A percentile compares a stretch with the other conserved stretches of the same genome.
Conservation (phyloP, 164 flowering plant species). For the Saururus chinensis region DNA sequence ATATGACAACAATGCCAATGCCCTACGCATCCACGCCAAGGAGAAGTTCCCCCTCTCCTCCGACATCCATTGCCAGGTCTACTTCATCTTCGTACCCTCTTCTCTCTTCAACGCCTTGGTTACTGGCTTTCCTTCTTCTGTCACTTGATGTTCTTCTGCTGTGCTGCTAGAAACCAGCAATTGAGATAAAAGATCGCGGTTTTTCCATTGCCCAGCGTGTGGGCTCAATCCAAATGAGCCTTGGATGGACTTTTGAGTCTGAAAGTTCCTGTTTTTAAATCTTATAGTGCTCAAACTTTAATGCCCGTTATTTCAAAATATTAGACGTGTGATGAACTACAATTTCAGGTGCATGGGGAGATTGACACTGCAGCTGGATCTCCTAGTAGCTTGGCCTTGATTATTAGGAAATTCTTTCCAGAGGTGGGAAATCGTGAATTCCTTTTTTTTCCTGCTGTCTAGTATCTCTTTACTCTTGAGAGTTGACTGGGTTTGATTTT, state of each 20-base stretch:
- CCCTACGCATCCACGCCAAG: conserved; percentile 74
- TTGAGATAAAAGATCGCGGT: neutral
- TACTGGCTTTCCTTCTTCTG: too few relatives aligned
- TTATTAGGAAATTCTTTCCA: conserved; percentile 49
- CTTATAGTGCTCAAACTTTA: neutral
- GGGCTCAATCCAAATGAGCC: neutral
- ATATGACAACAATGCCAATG: conserved; percentile 41
- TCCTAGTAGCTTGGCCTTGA: conserved; percentile 38
- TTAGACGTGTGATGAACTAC: too few relatives aligned
- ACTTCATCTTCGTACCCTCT: neutral
- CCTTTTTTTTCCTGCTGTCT: too few relatives aligned
- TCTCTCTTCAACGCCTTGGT: neutral
- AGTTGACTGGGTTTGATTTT: neutral
- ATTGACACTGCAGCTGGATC: conserved; percentile 56
- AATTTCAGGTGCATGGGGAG: conserved; percentile 64
- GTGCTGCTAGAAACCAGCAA: too few relatives aligned
- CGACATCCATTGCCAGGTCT: conserved; percentile 57
- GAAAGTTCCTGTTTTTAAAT: too few relatives aligned
- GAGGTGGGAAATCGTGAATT: conserved; percentile 28
- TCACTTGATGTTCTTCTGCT: too few relatives aligned
- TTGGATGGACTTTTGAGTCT: neutral
- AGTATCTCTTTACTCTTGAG: too few relatives aligned
- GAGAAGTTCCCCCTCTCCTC: conserved; percentile 51
- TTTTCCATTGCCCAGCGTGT: neutral
- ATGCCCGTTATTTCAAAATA: neutral